Evolutionary conservation across 2,329 filamentous ascomycete species (phyloP).

Genomic region (Aspergillus calidoustus): DNA sequence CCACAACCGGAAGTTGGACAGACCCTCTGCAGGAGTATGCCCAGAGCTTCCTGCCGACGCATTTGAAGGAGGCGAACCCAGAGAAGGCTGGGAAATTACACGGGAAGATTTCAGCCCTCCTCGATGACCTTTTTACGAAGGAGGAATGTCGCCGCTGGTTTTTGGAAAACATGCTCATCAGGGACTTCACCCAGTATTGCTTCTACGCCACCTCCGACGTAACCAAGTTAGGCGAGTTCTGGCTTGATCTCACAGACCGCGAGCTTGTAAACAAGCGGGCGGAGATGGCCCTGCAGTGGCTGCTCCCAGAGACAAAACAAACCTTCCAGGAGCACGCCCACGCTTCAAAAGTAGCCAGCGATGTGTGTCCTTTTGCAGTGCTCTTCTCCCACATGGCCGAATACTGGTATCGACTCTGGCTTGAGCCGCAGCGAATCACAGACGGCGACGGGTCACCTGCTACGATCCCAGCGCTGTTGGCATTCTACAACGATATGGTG

Average conservation of each 20-base stretch:
- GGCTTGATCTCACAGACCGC: background rate
- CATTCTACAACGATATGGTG: background rate
- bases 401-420: background rate
- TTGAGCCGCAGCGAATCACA: background rate
- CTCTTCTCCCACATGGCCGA: background rate
- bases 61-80: background rate
- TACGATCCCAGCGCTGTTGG: background rate
- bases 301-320: background rate
- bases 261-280: slow-evolving; percentile 5
- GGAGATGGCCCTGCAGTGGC: slow-evolving; percentile 10
- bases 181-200: background rate
- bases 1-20: too few species aligned
- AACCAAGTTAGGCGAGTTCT: background rate
- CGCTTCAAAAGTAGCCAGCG: background rate
- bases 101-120: background rate
- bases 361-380: background rate
- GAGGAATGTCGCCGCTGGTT: background rate
- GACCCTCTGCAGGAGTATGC: background rate
- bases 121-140: background rate
- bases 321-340: background rate
- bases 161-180: too few species aligned
- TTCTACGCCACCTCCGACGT: background rate
- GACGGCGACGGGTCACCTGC: background rate
- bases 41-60: background rate
- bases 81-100: background rate